Base-by-base conservation (phyloP, 225 moss, liverwort and hornwort genomes). In the Polytrichum commune region DNA sequence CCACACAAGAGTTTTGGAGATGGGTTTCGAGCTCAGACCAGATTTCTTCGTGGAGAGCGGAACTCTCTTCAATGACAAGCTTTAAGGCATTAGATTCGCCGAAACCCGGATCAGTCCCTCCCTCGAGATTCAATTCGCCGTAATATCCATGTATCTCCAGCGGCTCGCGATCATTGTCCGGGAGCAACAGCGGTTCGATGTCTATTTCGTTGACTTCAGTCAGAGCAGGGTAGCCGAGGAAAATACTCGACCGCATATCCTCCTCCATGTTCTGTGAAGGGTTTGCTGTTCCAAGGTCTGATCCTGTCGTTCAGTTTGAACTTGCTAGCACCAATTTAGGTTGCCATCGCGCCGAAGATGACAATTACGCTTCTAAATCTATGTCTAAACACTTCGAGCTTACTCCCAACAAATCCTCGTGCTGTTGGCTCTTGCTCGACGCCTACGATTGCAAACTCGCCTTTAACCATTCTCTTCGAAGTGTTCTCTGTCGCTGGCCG, bases 21-120 rank as follows among this genome's bases (percentile, higher is more conserved):
- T 81, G 72, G 18, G 78, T 7, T 38, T 78, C 81, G 67, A 76
- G 28, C 10, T 67, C 75, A 18, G 76, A 65, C 85, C 85, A 85
- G 19, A 85, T 27, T 16, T 81, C 81, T 5, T 78, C 78, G 53
- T 65, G 56, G 56, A 56, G n/a, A 18, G n/a, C 19, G 56, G 18
- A 18, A 56, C n/a, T n/a, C 19, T 18, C 56, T 20, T 56, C 56
- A 18, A 18, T n/a, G 6, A 23, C 33, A 65, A 65, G 18, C 22
- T 8, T 18, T 4, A 18, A 32, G 30, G 8, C 29, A 4, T 19
- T 32, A 5, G 65, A 7, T 29, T 8, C 30, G 9, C n/a, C 18
- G 2, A 22, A 65, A 19, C 35, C 29, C 65, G 8, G n/a, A 2
- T 8, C 19, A 8, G 6, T 22, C 30, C 33, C 65, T 29, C 29